phyloP scores from a whole-genome alignment of 495 filamentous ascomycete genomes.

The Bacidia gigantensis region DNA sequence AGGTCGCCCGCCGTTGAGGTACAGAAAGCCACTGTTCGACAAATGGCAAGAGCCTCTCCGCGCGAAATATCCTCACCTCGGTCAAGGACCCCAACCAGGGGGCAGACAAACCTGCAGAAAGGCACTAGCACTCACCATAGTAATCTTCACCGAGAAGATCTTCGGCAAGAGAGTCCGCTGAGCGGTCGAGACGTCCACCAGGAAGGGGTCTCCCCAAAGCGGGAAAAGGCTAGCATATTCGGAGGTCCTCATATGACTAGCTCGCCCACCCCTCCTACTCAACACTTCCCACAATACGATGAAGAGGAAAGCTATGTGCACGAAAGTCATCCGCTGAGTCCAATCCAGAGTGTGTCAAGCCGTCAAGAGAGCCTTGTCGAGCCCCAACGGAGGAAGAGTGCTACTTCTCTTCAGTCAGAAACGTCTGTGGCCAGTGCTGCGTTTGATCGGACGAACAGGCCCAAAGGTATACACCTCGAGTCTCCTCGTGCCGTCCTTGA shows the following conservation, averaged over 20 bases:
- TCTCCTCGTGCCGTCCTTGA: conserved; percentile 31
- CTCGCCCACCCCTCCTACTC: conserved; percentile 33
- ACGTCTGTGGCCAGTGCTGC: conserved; percentile 42
- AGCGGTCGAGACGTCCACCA: conserved; percentile 37
- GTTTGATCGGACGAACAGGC: conserved; percentile 37
- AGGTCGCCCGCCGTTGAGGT: conserved; percentile 19
- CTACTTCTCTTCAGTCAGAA: conserved; percentile 37
- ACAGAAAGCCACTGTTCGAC: conserved; percentile 34
- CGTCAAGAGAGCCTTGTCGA: conserved; percentile 38
- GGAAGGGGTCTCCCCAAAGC: conserved; percentile 27
- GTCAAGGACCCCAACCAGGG: conserved; percentile 38
- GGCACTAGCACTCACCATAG: conserved; percentile 42
- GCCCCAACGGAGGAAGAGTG: conserved; percentile 22
- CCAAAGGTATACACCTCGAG: conserved; percentile 37
- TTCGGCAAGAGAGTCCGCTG: conserved; percentile 34
- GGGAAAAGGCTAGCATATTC: conserved; percentile 21
- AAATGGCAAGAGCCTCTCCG: conserved; percentile 41
- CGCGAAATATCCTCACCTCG: conserved; percentile 38
- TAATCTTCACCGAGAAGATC: conserved; percentile 42
- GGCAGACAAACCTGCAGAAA: conserved; percentile 28
- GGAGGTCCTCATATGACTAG: conserved; percentile 33
- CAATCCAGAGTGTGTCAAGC: conserved; percentile 79
- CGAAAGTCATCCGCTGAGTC: conserved; percentile 56
- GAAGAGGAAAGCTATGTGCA: conserved; percentile 38
- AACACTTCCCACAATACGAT: conserved; percentile 29